Conservation (phyloP, 108 stramenopile species). For the Cylindrotheca fusiformis region DNA sequence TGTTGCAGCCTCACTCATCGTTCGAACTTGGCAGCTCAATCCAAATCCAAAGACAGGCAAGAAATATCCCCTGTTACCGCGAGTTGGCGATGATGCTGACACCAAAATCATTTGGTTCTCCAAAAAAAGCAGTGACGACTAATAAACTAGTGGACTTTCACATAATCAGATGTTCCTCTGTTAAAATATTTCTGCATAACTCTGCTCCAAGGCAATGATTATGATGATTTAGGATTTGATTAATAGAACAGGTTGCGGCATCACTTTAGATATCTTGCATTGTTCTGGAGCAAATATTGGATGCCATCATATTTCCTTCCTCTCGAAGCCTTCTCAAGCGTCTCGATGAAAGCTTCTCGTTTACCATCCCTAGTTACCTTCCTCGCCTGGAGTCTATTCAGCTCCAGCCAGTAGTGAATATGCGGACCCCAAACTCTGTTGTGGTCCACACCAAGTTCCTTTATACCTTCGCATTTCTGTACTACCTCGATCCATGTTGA, state of each 20-base stretch:
- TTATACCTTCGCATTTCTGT: neutral
- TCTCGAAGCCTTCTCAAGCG: neutral
- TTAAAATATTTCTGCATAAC: too few relatives aligned
- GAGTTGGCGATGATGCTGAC: slow-evolving; percentile 35
- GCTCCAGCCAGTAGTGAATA: neutral
- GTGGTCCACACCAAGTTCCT: neutral
- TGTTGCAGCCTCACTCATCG: slow-evolving; percentile 64
- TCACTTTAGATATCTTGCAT: too few relatives aligned
- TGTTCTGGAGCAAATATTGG: neutral
- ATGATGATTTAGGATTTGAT: too few relatives aligned
- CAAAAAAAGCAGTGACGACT: too few relatives aligned
- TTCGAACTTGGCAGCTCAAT: slow-evolving; percentile 82
- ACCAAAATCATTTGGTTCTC: slow-evolving; percentile 66
- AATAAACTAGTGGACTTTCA: too few relatives aligned
- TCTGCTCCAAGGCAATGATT: too few relatives aligned
- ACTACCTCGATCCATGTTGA: neutral
- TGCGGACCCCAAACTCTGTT: neutral
- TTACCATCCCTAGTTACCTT: neutral
- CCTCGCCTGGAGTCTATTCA: neutral
- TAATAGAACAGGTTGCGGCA: too few relatives aligned
- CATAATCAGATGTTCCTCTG: too few relatives aligned
- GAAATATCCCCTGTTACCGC: slow-evolving; percentile 52
- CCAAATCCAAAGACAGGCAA: slow-evolving; percentile 37
- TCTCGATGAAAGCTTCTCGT: neutral
- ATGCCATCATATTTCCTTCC: neutral